phyloP scores from a whole-genome alignment of 1,139 yeast genomes.

The Kodamaea plutei region DNA sequence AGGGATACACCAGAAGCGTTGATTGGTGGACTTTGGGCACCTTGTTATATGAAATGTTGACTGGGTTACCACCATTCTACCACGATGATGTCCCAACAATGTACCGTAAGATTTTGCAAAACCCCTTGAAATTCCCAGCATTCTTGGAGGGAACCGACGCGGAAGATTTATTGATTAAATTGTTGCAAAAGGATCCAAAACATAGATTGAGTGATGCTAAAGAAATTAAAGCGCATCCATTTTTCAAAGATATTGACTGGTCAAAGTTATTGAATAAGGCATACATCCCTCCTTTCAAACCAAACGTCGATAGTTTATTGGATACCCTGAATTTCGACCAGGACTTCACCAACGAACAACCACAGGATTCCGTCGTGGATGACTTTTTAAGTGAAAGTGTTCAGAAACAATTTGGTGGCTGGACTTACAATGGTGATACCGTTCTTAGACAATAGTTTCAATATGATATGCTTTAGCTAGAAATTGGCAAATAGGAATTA shows the following conservation, averaged over 20 bases:
- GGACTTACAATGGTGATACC: slow-evolving; percentile 85
- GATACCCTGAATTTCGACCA: slow-evolving; percentile 93
- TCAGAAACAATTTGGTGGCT: slow-evolving; percentile 96
- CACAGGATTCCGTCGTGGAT: slow-evolving; percentile 93
- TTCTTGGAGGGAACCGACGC: slow-evolving; percentile 83
- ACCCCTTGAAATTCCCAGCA: slow-evolving; percentile 83
- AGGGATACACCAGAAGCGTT: slow-evolving; percentile 91
- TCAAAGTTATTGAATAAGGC: slow-evolving; percentile 75
- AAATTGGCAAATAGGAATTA: not conserved
- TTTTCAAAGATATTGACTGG: slow-evolving; percentile 93
- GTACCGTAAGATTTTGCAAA: slow-evolving; percentile 90
- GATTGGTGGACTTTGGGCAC: slow-evolving; percentile 99
- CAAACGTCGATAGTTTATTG: slow-evolving; percentile 78
- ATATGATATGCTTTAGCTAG: not conserved
- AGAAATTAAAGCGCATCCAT: slow-evolving; percentile 80
- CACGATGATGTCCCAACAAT: slow-evolving; percentile 92
- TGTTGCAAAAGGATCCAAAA: slow-evolving; percentile 82
- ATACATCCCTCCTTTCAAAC: slow-evolving; percentile 94
- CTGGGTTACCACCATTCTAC: slow-evolving; percentile 85
- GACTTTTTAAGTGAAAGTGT: slow-evolving; percentile 85
- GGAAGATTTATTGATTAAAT: slow-evolving; percentile 68
- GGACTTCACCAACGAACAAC: slow-evolving; percentile 89
- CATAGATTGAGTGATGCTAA: slow-evolving; percentile 78
- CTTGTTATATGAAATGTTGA: slow-evolving; percentile 88
- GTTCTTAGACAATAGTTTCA: slow-evolving; percentile 9